Evolutionary conservation across 2,329 filamentous ascomycete genomes (phyloP).

Genomic region (Fusarium sp.): DNA sequence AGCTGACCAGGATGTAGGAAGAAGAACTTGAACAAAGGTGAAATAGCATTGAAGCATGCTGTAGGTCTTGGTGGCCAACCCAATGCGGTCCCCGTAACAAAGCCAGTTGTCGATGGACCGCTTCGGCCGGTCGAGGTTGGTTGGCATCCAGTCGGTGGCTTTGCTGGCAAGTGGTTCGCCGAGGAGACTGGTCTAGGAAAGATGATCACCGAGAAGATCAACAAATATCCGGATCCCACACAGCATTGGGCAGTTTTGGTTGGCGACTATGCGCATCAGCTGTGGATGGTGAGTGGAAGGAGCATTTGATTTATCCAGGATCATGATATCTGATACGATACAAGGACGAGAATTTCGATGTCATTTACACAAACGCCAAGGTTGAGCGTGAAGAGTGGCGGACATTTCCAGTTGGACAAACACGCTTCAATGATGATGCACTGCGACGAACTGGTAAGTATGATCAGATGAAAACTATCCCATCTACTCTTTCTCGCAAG

Average conservation of each 20-base stretch:
- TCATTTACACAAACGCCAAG: conserved; percentile 68
- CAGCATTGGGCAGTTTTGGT: conserved; percentile 73
- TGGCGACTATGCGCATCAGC: conserved; percentile 66
- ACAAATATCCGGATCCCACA: conserved; percentile 69
- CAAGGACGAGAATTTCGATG: conserved; percentile 66
- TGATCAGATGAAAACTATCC: accelerated
- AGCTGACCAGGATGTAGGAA: conserved; percentile 42
- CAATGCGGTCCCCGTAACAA: conserved; percentile 51
- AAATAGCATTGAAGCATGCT: conserved; percentile 55
- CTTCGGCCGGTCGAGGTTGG: conserved; percentile 63
- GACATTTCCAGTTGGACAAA: conserved; percentile 65
- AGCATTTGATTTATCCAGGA: accelerated
- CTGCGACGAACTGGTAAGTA: conserved; percentile 61
- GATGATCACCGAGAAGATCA: conserved; percentile 67
- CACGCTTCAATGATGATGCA: conserved; percentile 68
- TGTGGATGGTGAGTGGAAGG: conserved; percentile 67
- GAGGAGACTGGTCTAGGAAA: conserved; percentile 68
- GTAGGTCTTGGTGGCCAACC: conserved; percentile 51
- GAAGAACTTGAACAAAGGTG: conserved; percentile 54
- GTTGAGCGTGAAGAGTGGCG: conserved; percentile 63
- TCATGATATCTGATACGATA: background rate
- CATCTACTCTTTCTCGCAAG: accelerated
- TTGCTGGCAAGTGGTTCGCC: conserved; percentile 70
- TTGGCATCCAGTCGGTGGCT: conserved; percentile 70
- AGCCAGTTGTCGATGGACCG: conserved; percentile 50